Evolutionary conservation across 352 stramenopile genomes (phyloP).

Genomic region (Plasmopara halstedii): DNA sequence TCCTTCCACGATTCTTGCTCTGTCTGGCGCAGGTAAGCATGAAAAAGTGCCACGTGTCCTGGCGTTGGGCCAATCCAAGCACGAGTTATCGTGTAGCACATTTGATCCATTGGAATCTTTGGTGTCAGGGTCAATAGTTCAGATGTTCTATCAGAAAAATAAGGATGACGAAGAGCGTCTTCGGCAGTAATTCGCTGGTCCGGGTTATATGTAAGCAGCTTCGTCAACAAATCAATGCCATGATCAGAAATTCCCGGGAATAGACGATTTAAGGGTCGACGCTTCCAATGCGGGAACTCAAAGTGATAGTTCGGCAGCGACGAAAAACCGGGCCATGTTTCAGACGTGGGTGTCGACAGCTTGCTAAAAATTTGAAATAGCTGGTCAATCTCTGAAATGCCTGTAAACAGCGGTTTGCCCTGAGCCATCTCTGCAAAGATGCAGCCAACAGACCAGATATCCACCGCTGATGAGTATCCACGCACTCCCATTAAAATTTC

Average conservation of each 20-base stretch:
- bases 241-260: constrained; percentile 67
- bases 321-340: constrained; percentile 95
- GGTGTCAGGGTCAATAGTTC: constrained; percentile 40
- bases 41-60: constrained; percentile 72
- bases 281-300: constrained; percentile 76
- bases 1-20: constrained; percentile 79
- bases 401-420: constrained; percentile 72
- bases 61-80: constrained; percentile 39
- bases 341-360: constrained; percentile 95
- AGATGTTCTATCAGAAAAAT: constrained; percentile 50
- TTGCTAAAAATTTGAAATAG: constrained; percentile 88
- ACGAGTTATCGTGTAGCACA: constrained; percentile 57
- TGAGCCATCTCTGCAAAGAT: constrained; percentile 98
- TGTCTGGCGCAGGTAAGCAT: constrained; percentile 69
- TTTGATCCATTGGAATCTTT: constrained; percentile 74
- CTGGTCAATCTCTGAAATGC: constrained; percentile 78
- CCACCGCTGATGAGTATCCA: constrained; percentile 79
- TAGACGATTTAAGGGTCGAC: constrained; percentile 53
- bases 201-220: constrained; percentile 76
- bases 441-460: constrained; percentile 94
- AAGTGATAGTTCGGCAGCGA: constrained; percentile 96
- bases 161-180: constrained; percentile 74
- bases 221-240: constrained; percentile 63
- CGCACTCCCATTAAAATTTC: constrained; percentile 87
- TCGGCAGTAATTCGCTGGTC: constrained; percentile 77